Conservation (phyloP, 140 eudicot species). For the Eryngium alpinum region DNA sequence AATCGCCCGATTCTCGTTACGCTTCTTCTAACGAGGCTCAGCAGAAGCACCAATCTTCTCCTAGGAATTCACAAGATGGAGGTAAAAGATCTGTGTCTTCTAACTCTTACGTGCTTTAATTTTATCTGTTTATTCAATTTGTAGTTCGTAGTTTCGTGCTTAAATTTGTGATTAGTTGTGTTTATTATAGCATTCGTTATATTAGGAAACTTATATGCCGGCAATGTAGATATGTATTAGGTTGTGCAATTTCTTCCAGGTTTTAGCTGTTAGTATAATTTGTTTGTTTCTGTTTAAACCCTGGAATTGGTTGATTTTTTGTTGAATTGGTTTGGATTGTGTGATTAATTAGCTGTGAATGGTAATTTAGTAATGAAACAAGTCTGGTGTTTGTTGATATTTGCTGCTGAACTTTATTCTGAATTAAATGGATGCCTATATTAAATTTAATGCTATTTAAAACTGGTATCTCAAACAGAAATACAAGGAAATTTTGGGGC, state of each 20-base stretch:
- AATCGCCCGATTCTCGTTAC: conserved; percentile 36
- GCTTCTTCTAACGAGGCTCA: conserved; percentile 41
- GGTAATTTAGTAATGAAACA: neutral
- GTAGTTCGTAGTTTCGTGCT: neutral
- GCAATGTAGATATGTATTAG: conserved; percentile 7
- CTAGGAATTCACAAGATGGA: conserved; percentile 37
- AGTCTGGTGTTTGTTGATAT: neutral
- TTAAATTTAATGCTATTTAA: neutral
- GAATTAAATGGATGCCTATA: neutral
- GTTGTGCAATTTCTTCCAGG: neutral
- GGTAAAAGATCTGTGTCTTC: conserved; percentile 20
- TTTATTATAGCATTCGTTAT: neutral
- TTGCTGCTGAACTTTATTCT: too few relatives aligned
- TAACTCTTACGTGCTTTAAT: conserved; percentile 6
- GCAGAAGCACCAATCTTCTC: conserved; percentile 35
- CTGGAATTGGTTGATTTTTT: neutral
- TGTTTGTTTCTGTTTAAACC: conserved; percentile 9
- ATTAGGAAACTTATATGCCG: neutral
- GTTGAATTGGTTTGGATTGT: neutral
- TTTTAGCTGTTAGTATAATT: too few relatives aligned
- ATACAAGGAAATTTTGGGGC: too few relatives aligned
- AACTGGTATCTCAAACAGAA: neutral
- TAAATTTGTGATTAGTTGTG: neutral
- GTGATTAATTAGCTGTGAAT: neutral
- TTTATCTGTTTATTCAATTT: neutral